Evolutionary conservation across 495 filamentous ascomycete species (phyloP).

Genomic region (Antarctomyces pellizariae): DNA sequence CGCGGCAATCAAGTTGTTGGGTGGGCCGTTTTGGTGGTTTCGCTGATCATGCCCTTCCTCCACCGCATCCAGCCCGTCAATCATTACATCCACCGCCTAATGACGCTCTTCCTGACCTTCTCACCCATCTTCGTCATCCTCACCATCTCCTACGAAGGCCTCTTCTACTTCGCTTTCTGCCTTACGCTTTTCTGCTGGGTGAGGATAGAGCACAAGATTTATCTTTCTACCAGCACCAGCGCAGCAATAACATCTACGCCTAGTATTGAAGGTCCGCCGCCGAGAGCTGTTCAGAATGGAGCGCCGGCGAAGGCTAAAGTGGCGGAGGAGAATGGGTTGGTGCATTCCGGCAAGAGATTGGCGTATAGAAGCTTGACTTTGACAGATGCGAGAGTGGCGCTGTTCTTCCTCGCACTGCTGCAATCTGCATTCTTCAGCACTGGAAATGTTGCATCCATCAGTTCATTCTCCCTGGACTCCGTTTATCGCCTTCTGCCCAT

Average conservation of each 20-base stretch:
- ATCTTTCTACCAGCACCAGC: constrained; percentile 29
- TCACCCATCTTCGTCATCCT: constrained; percentile 87
- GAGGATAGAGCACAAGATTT: constrained; percentile 60
- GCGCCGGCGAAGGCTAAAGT: constrained; percentile 10
- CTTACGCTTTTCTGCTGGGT: constrained; percentile 75
- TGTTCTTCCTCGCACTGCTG: constrained; percentile 88
- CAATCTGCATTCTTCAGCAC: constrained; percentile 96
- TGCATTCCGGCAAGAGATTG: too few relatives aligned
- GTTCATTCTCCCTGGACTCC: constrained; percentile 81
- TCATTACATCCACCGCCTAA: constrained; percentile 73
- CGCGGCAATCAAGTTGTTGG: constrained; percentile 72
- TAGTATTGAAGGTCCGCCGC: too few relatives aligned
- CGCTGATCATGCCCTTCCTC: constrained; percentile 57
- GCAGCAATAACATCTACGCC: constrained; percentile 6
- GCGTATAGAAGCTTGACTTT: constrained; percentile 53
- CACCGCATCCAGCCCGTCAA: constrained; percentile 63
- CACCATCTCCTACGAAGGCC: constrained; percentile 90
- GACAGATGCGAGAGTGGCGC: constrained; percentile 59
- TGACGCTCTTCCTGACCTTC: constrained; percentile 83
- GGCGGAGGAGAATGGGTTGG: too few relatives aligned
- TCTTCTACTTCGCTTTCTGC: constrained; percentile 87
- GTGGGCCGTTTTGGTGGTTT: constrained; percentile 61
- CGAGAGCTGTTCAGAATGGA: constrained; percentile 10
- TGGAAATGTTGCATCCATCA: constrained; percentile 87
- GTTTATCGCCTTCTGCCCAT: constrained; percentile 81